phyloP scores from a whole-genome alignment of 1,284 basidiomycete genomes.

The Cryptococcus wingfieldii region DNA sequence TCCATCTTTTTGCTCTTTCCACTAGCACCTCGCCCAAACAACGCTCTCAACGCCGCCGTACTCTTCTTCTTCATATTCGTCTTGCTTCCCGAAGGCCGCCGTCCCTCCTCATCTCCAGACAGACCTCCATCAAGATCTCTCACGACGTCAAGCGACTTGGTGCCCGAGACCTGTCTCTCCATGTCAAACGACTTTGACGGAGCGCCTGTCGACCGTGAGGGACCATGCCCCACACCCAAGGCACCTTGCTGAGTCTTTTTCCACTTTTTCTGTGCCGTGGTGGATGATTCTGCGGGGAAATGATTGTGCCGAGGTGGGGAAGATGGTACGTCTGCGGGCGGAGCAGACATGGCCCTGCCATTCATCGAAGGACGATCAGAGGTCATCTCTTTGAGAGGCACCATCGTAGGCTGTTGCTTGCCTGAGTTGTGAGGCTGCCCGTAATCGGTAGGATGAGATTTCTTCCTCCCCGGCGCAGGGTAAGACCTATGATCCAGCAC shows the following conservation, averaged over 20 bases:
- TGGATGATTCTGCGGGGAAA: slow-evolving; percentile 2
- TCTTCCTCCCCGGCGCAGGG: neutral
- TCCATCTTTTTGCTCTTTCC: slow-evolving; percentile 51
- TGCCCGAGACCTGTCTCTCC: neutral
- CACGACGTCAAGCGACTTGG: neutral
- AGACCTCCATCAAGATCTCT: neutral
- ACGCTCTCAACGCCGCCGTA: slow-evolving; percentile 42
- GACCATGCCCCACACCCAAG: slow-evolving; percentile 15
- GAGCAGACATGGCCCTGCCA: neutral
- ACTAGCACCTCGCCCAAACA: slow-evolving; percentile 46
- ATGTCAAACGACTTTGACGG: neutral
- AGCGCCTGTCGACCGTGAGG: slow-evolving; percentile 6
- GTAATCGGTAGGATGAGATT: neutral
- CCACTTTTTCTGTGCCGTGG: slow-evolving; percentile 24
- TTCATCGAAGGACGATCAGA: neutral
- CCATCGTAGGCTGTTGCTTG: neutral
- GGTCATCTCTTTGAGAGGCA: neutral
- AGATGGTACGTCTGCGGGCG: neutral
- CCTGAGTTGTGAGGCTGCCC: neutral
- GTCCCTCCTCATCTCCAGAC: slow-evolving; percentile 8
- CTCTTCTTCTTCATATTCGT: slow-evolving; percentile 38
- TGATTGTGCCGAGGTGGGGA: neutral
- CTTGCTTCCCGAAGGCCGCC: slow-evolving; percentile 23
- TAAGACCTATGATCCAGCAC: neutral
- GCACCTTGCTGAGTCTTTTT: slow-evolving; percentile 26